A percentile compares a stretch with the other conserved stretches of the same genome.
phyloP scores from a whole-genome alignment of 2,329 filamentous ascomycete species.

The Penicillium sp. region DNA sequence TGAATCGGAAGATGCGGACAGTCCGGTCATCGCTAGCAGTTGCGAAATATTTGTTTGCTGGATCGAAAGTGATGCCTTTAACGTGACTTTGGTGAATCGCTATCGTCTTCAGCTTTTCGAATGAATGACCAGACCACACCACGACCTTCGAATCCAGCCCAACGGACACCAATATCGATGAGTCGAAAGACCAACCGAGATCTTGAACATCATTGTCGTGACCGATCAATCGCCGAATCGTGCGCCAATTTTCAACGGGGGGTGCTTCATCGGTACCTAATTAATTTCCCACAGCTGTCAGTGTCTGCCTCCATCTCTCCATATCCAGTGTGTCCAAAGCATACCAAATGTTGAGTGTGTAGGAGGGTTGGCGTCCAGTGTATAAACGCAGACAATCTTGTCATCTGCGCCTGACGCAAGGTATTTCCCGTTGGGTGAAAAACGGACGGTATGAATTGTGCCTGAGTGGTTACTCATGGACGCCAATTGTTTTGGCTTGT shows the following conservation, averaged over 20 bases:
- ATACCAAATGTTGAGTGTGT: slow-evolving; percentile 76
- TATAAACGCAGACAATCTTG: slow-evolving; percentile 97
- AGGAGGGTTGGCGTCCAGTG: slow-evolving; percentile 77
- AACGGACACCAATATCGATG: slow-evolving; percentile 91
- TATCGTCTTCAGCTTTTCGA: slow-evolving; percentile 94
- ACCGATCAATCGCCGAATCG: slow-evolving; percentile 85
- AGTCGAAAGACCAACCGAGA: slow-evolving; percentile 93
- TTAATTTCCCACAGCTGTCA: slow-evolving; percentile 11
- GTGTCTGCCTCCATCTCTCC: slow-evolving; percentile 2
- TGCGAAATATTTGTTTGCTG: slow-evolving; percentile 98
- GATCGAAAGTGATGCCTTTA: slow-evolving; percentile 97
- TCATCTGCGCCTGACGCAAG: slow-evolving; percentile 96
- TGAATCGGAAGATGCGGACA: slow-evolving; percentile 96
- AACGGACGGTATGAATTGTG: slow-evolving; percentile 94
- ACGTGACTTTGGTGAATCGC: slow-evolving; percentile 94
- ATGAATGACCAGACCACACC: slow-evolving; percentile 96
- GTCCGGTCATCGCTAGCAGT: slow-evolving; percentile 96
- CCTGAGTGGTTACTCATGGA: slow-evolving; percentile 98
- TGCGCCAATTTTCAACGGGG: slow-evolving; percentile 97
- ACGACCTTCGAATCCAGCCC: slow-evolving; percentile 97
- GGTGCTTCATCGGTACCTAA: slow-evolving; percentile 80
- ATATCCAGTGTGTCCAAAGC: slow-evolving; percentile 22
- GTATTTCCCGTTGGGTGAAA: slow-evolving; percentile 92
- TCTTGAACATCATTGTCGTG: slow-evolving; percentile 99
- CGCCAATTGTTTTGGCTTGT: slow-evolving; percentile 84